Evolutionary conservation across 2,329 filamentous ascomycete species (phyloP), one percentile per base, ranked within the genome.

Genomic region (Rhynchosporium secalis): DNA sequence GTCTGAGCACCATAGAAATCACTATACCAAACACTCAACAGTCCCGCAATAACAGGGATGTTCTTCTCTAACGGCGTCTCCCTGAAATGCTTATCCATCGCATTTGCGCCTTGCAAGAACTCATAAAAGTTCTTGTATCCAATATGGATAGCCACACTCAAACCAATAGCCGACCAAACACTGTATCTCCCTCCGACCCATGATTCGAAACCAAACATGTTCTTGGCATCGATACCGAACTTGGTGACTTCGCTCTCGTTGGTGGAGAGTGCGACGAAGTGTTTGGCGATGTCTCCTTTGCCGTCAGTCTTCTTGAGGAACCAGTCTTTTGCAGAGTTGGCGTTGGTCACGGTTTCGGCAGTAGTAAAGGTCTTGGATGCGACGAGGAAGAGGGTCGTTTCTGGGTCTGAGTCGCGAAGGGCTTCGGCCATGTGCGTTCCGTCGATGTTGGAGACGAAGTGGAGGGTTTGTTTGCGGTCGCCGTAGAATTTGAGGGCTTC

Each of bases 291-390:
- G 33, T 96, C 89, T 65, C 84, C 86, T 87, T 95, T 79, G 84
- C 89, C 77, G 76, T 77, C 83, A 0, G 85, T 86, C 80, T 88
- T 87, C 79, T 96, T 83, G 70, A 98, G 84, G 86, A 99, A 99
- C 95, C 95, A 99, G 58, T 83, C 79, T 86, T 99, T 99, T 67
- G 95, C 95, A 36, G 91, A 92, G 83, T 96, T 97, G 78, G 95
- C 95, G 76, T 99, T 99, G 72, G 94, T 98, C 64, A 84, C 89
- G 55, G 95, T 99, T 85, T 99, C 95, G 63, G 95, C 95, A 9
- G 95, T 99, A 67, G 95, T 99, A 80, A 99, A 99, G 67, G 95
- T 99, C 88, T 99, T 99, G 78, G 94, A 98, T 62, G 95, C 95
- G 71, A 99, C 86, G 71, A 99, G 85, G 88, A 99, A 98, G 68